phyloP scores from a whole-genome alignment of 805 yeast genomes.

The Starmerella kuoi region DNA sequence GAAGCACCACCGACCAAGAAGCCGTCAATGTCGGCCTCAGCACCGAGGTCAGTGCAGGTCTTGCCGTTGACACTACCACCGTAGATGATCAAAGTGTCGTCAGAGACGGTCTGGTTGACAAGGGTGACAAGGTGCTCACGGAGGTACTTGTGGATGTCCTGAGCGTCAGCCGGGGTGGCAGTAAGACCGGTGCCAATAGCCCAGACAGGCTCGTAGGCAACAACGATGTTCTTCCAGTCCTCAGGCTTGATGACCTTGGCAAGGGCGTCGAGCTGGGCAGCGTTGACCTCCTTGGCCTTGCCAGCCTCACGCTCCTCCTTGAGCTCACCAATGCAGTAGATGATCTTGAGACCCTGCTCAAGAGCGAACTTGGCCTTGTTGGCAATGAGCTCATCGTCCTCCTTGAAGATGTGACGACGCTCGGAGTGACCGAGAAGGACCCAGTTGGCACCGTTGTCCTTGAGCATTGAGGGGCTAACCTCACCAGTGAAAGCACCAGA shows the following conservation, averaged over 20 bases:
- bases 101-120: conserved; percentile 70
- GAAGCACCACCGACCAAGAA: conserved; percentile 99
- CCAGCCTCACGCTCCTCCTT: conserved; percentile 87
- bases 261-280: conserved; percentile 84
- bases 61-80: conserved; percentile 98
- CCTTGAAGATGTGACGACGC: conserved; percentile 89
- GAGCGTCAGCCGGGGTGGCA: conserved; percentile 97
- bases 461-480: conserved; percentile 73
- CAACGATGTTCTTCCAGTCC: conserved; percentile 86
- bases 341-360: conserved; percentile 78
- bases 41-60: conserved; percentile 82
- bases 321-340: conserved; percentile 96
- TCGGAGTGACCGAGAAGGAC: conserved; percentile 96
- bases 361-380: conserved; percentile 89
- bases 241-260: conserved; percentile 47
- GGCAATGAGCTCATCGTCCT: conserved; percentile 82
- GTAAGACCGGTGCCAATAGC: conserved; percentile 99
- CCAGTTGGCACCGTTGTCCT: conserved; percentile 90
- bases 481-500: conserved; percentile 99
- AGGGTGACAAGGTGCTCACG: conserved; percentile 68
- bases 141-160: conserved; percentile 80
- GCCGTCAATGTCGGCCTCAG: conserved; percentile 89
- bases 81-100: conserved; percentile 75
- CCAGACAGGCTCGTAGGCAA: conserved; percentile 99
- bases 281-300: conserved; percentile 71